Percentiles rank a stretch among this genome's conserved stretches.
Conservation (phyloP, 164 flowering plant genomes). For the Vitis rotundifolia region DNA sequence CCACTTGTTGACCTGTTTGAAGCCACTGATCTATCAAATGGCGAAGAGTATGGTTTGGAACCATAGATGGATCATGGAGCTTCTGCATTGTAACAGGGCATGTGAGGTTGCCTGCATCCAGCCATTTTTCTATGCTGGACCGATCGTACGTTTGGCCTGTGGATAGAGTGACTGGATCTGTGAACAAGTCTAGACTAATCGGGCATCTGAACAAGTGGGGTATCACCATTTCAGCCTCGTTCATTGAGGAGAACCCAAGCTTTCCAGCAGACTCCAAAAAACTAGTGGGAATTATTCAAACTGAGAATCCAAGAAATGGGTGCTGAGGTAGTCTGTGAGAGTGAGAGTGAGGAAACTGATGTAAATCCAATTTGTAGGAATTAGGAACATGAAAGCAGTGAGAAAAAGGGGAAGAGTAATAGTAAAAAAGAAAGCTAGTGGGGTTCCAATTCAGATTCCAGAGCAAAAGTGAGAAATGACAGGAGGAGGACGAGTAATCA, state of each 20-base stretch:
- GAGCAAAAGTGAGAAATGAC: neutral
- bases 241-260: slow-evolving; percentile 22
- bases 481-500: neutral
- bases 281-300: neutral
- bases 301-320: slow-evolving; percentile 8
- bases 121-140: slow-evolving; percentile 70
- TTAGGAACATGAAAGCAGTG: neutral
- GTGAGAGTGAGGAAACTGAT: neutral
- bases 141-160: slow-evolving; percentile 88
- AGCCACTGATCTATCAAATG: slow-evolving; percentile 68
- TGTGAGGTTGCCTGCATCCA: slow-evolving; percentile 63
- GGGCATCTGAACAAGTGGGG: slow-evolving; percentile 74
- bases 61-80: slow-evolving; percentile 61
- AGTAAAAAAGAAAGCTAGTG: neutral
- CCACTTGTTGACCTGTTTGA: slow-evolving; percentile 20
- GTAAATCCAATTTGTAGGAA: neutral
- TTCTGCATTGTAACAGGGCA: slow-evolving; percentile 90
- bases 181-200: slow-evolving; percentile 68
- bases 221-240: slow-evolving; percentile 39
- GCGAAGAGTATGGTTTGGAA: slow-evolving; percentile 76
- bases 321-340: neutral
- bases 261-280: too few species aligned
- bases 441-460: slow-evolving; percentile 2
- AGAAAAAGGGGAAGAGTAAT: neutral
- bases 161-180: slow-evolving; percentile 74